A percentile compares a stretch with the other conserved stretches of the same genome.
phyloP scores from a whole-genome alignment of 208 protist species.

The Porcisia deanei region DNA sequence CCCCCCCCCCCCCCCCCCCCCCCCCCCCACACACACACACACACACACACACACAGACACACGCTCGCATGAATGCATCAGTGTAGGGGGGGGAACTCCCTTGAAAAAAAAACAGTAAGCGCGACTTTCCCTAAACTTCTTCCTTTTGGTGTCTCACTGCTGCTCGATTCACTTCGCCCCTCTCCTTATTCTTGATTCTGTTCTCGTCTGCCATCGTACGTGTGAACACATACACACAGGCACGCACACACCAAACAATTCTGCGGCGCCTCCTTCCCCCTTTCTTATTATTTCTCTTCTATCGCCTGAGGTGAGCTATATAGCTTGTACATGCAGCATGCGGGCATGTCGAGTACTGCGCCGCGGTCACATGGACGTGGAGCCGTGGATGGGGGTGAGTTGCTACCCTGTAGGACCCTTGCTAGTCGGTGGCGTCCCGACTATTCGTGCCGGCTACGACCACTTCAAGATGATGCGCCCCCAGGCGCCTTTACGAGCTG shows the following conservation, averaged over 20 bases:
- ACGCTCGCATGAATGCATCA: neutral
- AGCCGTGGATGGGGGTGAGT: conserved; percentile 81
- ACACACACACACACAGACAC: neutral
- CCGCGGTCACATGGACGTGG: conserved; percentile 61
- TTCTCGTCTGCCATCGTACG: neutral
- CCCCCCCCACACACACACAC: neutral
- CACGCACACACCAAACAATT: neutral
- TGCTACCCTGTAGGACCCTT: conserved; percentile 71
- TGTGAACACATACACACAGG: neutral
- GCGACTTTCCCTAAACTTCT: neutral
- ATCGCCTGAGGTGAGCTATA: neutral
- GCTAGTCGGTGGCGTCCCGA: conserved; percentile 57
- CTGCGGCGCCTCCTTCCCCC: no score
- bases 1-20: no score
- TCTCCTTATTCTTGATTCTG: neutral
- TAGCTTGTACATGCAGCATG: conserved; percentile 9
- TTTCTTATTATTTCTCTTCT: neutral
- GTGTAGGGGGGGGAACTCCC: neutral
- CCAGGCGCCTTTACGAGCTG: conserved; percentile 64
- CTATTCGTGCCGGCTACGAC: conserved; percentile 62
- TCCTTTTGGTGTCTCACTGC: neutral
- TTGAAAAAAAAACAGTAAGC: neutral
- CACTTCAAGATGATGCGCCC: conserved; percentile 71
- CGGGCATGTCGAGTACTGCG: conserved; percentile 30
- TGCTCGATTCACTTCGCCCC: neutral